Percentiles rank a stretch among this genome's conserved stretches.
Conservation (phyloP, 768 basidiomycete species). For the Mycena metata region DNA sequence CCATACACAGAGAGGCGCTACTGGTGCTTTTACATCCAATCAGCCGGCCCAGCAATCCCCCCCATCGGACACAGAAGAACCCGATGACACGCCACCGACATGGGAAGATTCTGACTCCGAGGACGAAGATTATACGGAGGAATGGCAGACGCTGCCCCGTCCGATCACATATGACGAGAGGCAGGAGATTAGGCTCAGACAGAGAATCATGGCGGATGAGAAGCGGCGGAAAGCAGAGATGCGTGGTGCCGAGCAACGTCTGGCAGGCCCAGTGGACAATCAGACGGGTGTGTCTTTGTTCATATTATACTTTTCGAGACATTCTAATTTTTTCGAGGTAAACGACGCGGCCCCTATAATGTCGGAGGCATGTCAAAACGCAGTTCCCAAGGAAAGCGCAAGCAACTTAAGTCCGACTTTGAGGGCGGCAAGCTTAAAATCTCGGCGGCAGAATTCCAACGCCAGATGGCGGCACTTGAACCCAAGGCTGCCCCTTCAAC, state of each 20-base stretch:
- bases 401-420: constrained; percentile 2
- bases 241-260: constrained; percentile 1
- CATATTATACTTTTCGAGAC: neutral
- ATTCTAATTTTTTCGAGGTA: constrained; percentile 1
- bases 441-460: neutral
- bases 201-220: neutral
- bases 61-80: neutral
- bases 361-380: neutral
- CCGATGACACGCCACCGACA: neutral
- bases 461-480: neutral
- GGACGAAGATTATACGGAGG: constrained; percentile 1
- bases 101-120: constrained; percentile 5
- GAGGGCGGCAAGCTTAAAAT: neutral
- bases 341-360: neutral
- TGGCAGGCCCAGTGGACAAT: constrained; percentile 2
- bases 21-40: neutral
- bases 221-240: constrained; percentile 6
- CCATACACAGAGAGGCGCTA: neutral
- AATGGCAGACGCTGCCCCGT: neutral
- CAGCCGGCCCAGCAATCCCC: too few relatives aligned
- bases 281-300: neutral
- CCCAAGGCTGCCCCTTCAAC: neutral
- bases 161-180: constrained; percentile 20
- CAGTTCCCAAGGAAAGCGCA: neutral
- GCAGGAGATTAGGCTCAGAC: neutral